These are phyloP conservation scores for Wickerhamomyces chaumierensis DNA, from an alignment of 805 yeast species.

Conservation along the genomic window DNA sequence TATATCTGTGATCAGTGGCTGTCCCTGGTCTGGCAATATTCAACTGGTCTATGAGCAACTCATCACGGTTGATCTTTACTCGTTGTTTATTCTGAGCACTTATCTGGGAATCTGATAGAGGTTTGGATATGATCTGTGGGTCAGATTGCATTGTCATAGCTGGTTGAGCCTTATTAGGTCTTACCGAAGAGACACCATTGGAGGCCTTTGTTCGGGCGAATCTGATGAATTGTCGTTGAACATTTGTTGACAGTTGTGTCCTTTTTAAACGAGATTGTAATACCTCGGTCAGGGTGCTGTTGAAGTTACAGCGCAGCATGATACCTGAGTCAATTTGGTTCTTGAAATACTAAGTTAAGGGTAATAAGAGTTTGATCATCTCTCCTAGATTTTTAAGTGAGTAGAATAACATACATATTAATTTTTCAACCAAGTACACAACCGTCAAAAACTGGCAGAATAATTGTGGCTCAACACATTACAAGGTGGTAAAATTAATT, in stretches of 20 bases:
- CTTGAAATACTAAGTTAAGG: too few relatives aligned
- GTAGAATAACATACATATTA: too few relatives aligned
- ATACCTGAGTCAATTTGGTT: too few relatives aligned
- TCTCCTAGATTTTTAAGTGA: too few relatives aligned
- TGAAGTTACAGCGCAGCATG: not conserved
- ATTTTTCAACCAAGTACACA: too few relatives aligned
- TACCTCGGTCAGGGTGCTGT: not conserved
- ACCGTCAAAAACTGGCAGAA: too few relatives aligned
- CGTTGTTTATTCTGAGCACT: constrained; percentile 1
- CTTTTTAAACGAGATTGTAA: not conserved
- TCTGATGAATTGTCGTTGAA: not conserved
- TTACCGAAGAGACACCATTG: not conserved
- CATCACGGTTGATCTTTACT: constrained; percentile 7
- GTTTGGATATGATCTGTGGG: not conserved
- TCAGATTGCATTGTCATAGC: not conserved
- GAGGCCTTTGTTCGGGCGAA: not conserved
- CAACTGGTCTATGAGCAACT: constrained; percentile 10
- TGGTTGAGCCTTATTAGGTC: constrained; percentile 19
- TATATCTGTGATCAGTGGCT: constrained; percentile 11
- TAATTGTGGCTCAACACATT: too few relatives aligned
- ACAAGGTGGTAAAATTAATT: too few relatives aligned
- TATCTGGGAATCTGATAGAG: not conserved
- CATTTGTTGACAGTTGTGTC: not conserved
- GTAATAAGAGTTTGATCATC: too few relatives aligned
- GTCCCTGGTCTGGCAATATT: constrained; percentile 14